These are phyloP conservation scores for Abortiporus biennis DNA, from an alignment of 1,284 basidiomycete genomes.

Conservation along the genomic window DNA sequence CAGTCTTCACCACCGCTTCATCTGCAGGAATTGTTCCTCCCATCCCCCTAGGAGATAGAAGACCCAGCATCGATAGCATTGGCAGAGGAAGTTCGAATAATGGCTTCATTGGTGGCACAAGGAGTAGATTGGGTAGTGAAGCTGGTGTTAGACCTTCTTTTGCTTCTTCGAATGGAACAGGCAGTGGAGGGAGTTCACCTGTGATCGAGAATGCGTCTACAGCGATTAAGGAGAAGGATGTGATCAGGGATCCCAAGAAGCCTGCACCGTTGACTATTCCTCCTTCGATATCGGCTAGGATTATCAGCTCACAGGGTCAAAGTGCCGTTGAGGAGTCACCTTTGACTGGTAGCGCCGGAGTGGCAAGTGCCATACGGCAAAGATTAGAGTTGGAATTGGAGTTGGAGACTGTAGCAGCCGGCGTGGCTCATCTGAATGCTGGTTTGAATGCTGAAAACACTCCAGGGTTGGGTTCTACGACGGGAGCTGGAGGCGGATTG, in stretches of 20 bases:
- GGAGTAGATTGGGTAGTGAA: constrained; percentile 7
- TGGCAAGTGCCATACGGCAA: constrained; percentile 29
- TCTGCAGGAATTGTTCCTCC: constrained; percentile 27
- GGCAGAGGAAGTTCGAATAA: constrained; percentile 2
- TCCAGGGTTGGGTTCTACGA: neutral
- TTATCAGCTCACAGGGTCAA: too few species aligned
- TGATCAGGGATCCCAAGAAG: too few species aligned
- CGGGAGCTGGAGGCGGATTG: constrained; percentile 1
- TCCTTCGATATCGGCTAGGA: too few species aligned
- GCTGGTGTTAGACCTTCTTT: constrained; percentile 4
- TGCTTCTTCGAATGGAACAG: neutral
- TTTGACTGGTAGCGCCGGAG: too few species aligned
- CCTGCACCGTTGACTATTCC: too few species aligned
- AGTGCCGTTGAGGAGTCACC: too few species aligned
- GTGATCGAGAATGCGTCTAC: too few species aligned
- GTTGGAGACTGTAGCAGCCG: constrained; percentile 1
- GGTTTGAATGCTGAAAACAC: too few species aligned
- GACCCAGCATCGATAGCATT: constrained; percentile 17
- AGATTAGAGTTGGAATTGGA: constrained; percentile 28
- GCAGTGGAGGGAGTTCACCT: too few species aligned
- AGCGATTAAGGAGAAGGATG: too few species aligned
- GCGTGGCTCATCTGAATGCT: neutral
- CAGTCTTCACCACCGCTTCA: constrained; percentile 16
- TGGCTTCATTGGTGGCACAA: constrained; percentile 2
- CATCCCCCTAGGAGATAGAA: constrained; percentile 22